phyloP scores from a whole-genome alignment of 1,139 yeast species.

The Cylindricascospora bacillispora region DNA sequence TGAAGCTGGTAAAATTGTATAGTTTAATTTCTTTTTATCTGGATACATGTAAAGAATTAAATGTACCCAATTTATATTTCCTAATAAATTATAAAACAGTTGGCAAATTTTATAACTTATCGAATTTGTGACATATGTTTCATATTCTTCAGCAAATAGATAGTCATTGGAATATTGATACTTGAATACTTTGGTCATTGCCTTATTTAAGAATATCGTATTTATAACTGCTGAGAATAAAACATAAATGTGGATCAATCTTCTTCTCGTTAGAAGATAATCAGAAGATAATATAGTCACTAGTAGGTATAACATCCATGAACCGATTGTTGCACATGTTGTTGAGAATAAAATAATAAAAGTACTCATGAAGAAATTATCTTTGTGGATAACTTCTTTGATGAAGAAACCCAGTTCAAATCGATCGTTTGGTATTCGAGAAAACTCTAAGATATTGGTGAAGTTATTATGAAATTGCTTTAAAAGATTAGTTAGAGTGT shows the following conservation, averaged over 20 bases:
- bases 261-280: conserved; percentile 8
- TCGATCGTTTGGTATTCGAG: neutral
- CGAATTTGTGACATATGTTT: conserved; percentile 3
- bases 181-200: conserved; percentile 6
- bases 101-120: conserved; percentile 2
- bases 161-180: conserved; percentile 7
- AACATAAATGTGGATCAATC: conserved; percentile 8
- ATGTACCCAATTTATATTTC: conserved; percentile 2
- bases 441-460: neutral
- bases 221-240: conserved; percentile 7
- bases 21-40: neutral
- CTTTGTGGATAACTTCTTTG: conserved; percentile 4
- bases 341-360: conserved; percentile 7
- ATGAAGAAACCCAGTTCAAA: too few relatives aligned
- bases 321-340: conserved; percentile 8
- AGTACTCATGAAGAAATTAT: conserved; percentile 6
- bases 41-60: conserved; percentile 3
- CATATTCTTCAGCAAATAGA: conserved; percentile 6
- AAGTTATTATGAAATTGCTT: neutral
- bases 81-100: conserved; percentile 3
- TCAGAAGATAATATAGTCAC: conserved; percentile 9
- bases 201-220: conserved; percentile 5
- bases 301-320: conserved; percentile 12
- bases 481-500: neutral
- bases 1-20: neutral